Evolutionary conservation across 768 basidiomycete species (phyloP), one percentile per base, ranked within the genome.

Genomic region (Boletus sp.): DNA sequence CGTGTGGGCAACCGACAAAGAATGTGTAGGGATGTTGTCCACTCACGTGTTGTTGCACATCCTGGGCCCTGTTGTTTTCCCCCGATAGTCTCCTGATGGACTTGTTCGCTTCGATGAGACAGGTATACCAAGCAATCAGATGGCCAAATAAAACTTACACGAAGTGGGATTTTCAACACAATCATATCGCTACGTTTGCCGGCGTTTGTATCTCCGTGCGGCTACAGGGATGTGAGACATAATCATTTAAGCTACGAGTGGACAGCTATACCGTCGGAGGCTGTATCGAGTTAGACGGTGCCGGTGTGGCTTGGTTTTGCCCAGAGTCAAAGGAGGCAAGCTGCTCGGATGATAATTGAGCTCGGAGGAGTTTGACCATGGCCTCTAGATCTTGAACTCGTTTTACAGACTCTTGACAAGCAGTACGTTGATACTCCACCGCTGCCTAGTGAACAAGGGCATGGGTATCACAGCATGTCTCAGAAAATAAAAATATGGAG

Each of bases 161-260:
- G 63, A 45, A 37, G 58, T 33, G 65, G 65, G 0, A 68, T 66
- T 55, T 57, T 65, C 32, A 63, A 40, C 8, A 63, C 21, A 40
- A 68, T 63, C 58, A 50, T 37, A 5, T 66, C 66, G 37, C 27
- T 62, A n/a, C 60, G 60, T 35, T 53, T 66, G 43, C 49, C 47
- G 14, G 55, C 2, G 11, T 34, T 50, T 7, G 51, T 13, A 27
- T 58, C 55, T 46, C 55, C 7, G 10, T 29, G 50, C 5, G 53
- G 50, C 64, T 66, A 37, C 30, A 37, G 3, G 21, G 3, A 27
- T 21, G 38, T 65, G 29, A 63, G 66, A 49, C 9, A 51, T 0
- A 11, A 38, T 39, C 23, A 32, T 32, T 41, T 2, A 7, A 21
- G 25, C 19, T 27, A 33, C 15, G n/a, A 10, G 5, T 37, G 10